Evolutionary conservation across 352 stramenopile species (phyloP).

Genomic region (Globisporangium parvum): DNA sequence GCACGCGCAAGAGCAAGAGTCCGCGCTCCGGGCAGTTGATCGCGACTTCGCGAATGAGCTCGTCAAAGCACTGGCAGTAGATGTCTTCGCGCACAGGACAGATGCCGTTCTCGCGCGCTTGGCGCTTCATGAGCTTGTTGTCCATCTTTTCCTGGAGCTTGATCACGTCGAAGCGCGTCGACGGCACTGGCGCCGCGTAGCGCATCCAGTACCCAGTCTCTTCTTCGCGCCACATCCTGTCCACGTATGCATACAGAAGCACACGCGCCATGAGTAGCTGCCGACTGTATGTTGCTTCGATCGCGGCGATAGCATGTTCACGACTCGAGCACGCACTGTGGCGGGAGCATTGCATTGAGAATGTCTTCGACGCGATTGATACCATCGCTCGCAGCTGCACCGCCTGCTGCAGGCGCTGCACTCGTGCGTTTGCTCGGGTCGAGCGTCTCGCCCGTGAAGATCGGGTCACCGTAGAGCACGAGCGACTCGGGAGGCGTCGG

Average conservation of each 20-base stretch:
- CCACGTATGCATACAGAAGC: not conserved
- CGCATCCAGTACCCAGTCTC: constrained; percentile 87
- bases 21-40: constrained; percentile 90
- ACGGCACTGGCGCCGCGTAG: constrained; percentile 84
- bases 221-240: constrained; percentile 76
- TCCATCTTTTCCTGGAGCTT: constrained; percentile 90
- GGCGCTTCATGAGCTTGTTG: constrained; percentile 80
- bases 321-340: constrained; percentile 40
- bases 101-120: constrained; percentile 90
- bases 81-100: constrained; percentile 93
- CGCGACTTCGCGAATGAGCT: constrained; percentile 91
- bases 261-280: not conserved
- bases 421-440: constrained; percentile 43
- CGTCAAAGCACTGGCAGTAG: constrained; percentile 90
- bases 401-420: constrained; percentile 15
- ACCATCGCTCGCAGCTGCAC: constrained; percentile 31
- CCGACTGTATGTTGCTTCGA: not conserved
- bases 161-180: constrained; percentile 92
- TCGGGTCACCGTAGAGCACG: constrained; percentile 85
- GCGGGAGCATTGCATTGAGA: constrained; percentile 66
- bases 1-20: constrained; percentile 87
- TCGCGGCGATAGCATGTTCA: not conserved
- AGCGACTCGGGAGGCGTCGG: constrained; percentile 80
- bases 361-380: constrained; percentile 71
- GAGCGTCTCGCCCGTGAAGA: constrained; percentile 84